Evolutionary conservation across 495 filamentous ascomycete species (phyloP).

Genomic region (Neurospora pannonica): DNA sequence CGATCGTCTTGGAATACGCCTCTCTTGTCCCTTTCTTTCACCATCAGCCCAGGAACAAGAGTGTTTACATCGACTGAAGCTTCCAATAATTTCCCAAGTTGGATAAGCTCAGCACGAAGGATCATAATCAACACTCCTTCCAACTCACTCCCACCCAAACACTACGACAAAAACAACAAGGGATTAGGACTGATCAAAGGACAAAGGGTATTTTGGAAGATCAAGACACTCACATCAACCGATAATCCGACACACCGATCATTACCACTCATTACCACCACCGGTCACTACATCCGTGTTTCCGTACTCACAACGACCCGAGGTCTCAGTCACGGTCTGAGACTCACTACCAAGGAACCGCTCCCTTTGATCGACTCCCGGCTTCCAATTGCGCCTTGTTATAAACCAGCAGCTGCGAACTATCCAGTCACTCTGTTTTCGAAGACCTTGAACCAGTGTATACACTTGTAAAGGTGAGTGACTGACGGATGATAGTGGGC

Average conservation of each 20-base stretch:
- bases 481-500: background rate
- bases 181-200: background rate
- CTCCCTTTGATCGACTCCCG: background rate
- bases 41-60: conserved; percentile 1
- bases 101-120: background rate
- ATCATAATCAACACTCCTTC: background rate
- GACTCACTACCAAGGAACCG: background rate
- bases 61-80: background rate
- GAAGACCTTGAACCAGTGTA: background rate
- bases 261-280: background rate
- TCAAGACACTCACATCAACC: background rate
- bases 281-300: background rate
- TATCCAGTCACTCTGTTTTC: background rate
- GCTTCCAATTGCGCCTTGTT: background rate
- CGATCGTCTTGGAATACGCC: background rate
- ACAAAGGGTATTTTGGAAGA: background rate
- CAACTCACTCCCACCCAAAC: background rate
- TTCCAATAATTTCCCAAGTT: background rate
- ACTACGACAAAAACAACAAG: background rate
- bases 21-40: background rate
- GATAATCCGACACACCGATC: background rate
- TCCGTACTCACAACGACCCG: background rate
- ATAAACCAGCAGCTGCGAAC: background rate
- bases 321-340: background rate
- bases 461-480: background rate